These are phyloP conservation scores for Rauvolfia tetraphylla DNA, from an alignment of 257 asterid species.

Conservation along the genomic window DNA sequence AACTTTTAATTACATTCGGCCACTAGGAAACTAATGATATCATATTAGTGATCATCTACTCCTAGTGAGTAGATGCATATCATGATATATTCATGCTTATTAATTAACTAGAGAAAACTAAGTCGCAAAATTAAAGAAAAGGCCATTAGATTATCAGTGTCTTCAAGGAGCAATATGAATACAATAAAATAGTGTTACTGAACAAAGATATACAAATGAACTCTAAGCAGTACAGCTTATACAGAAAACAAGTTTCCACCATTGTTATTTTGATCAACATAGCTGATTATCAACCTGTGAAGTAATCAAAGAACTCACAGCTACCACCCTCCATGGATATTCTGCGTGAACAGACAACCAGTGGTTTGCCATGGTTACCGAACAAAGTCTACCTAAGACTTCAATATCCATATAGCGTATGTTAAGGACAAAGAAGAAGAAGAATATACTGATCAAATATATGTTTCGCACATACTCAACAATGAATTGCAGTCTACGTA, in stretches of 20 bases:
- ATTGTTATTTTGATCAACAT: background rate
- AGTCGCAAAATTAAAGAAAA: background rate
- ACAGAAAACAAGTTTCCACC: background rate
- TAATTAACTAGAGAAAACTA: background rate
- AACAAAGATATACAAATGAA: slow-evolving; percentile 5
- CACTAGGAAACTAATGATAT: no score
- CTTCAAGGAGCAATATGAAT: background rate
- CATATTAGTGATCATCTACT: no score
- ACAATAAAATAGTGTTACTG: background rate
- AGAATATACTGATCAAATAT: background rate
- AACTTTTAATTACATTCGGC: no score
- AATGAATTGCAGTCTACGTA: background rate
- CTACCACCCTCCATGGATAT: slow-evolving; percentile 1
- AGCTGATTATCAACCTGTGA: background rate
- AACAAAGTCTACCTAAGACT: background rate
- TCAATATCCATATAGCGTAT: background rate
- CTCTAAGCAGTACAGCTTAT: background rate
- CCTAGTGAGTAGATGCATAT: no score
- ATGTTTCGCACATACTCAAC: background rate
- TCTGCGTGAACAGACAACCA: background rate
- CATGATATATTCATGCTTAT: background rate
- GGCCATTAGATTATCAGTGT: background rate
- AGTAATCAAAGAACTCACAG: background rate
- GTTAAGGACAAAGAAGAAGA: background rate
- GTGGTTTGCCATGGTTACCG: background rate